Evolutionary conservation across 2,329 filamentous ascomycete genomes (phyloP), one percentile per base, ranked within the genome.

Genomic region (Phyllosticta paracitricarpa): DNA sequence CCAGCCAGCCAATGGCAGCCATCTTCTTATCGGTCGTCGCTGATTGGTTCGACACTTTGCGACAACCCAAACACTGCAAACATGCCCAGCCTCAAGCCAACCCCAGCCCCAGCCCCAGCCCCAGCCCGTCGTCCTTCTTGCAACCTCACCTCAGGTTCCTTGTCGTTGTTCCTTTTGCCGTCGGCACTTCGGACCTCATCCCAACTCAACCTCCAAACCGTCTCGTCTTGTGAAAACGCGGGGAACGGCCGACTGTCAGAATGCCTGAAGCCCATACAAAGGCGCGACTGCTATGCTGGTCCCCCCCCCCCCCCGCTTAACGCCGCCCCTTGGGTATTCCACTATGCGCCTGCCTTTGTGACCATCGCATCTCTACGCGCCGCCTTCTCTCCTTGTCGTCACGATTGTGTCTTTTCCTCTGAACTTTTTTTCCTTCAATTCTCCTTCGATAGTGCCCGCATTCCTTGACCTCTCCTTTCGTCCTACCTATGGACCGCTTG

Each of bases 211-310:
- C 22, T 53, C 25, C 33, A 40, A 14, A 40, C 33, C 14, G 33
- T 40, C 24, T 22, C 56, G 30, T 51, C 58, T 56, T 24, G 58
- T 60, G 58, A 51, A 56, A 56, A 51, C 33, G 58, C 58, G 58
- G 58, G 58, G 58, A 52, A 60, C 33, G 33, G 33, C 33, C 33
- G 33, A 14, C 10, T 12, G 10, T 17, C 14, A 4, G 9, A 12
- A 40, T 40, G 28, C 14, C 1, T 14, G 7, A 40, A 14, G 10
- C 33, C 56, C 57, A 40, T 60, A 59, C 53, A 56, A 54, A 56
- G 58, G 51, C 51, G 57, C 57, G 25, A 40, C 33, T 40, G 33
- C 33, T 14, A 40, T 40, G 33, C 33, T 17, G 2, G 3, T 9
- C 10, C 33, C 9, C 26, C 26, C 2, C 26, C 26, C 26, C 26